Evolutionary conservation across 805 yeast genomes (phyloP).

Genomic region (Yamadazyma takamatsuzukensis): DNA sequence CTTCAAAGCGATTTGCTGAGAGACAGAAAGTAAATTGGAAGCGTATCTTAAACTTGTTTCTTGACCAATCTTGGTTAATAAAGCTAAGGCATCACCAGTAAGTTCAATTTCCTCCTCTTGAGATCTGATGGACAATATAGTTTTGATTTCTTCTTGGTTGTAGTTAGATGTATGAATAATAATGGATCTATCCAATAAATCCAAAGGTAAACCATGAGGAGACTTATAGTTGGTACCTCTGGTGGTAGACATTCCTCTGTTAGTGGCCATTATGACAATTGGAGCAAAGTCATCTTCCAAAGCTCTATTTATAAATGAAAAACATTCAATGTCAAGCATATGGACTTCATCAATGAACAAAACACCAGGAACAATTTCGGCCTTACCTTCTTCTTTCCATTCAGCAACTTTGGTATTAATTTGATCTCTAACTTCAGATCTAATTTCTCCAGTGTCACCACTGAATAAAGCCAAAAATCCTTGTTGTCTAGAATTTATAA

Average conservation of each 20-base stretch:
- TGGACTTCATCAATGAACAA: constrained; percentile 97
- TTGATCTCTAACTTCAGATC: constrained; percentile 93
- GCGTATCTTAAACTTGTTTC: constrained; percentile 93
- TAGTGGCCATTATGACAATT: constrained; percentile 96
- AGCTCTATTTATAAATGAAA: constrained; percentile 93
- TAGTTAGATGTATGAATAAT: constrained; percentile 85
- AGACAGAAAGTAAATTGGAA: constrained; percentile 83
- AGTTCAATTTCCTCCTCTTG: constrained; percentile 91
- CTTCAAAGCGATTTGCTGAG: constrained; percentile 81
- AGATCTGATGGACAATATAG: constrained; percentile 84
- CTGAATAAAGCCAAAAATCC: constrained; percentile 94
- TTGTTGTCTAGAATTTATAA: constrained; percentile 94
- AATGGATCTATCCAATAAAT: constrained; percentile 87
- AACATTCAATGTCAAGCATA: constrained; percentile 96
- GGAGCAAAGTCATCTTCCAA: constrained; percentile 96
- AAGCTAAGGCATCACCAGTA: constrained; percentile 74
- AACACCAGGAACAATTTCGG: constrained; percentile 96
- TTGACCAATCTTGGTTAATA: constrained; percentile 83
- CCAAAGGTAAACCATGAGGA: constrained; percentile 97
- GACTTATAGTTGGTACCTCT: constrained; percentile 92
- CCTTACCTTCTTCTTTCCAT: constrained; percentile 99
- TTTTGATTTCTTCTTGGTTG: constrained; percentile 76
- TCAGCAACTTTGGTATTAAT: constrained; percentile 95
- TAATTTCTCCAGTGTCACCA: constrained; percentile 96
- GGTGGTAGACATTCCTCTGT: constrained; percentile 90